Base-by-base conservation (phyloP, 768 basidiomycete species). In the Trametes coccinea region DNA sequence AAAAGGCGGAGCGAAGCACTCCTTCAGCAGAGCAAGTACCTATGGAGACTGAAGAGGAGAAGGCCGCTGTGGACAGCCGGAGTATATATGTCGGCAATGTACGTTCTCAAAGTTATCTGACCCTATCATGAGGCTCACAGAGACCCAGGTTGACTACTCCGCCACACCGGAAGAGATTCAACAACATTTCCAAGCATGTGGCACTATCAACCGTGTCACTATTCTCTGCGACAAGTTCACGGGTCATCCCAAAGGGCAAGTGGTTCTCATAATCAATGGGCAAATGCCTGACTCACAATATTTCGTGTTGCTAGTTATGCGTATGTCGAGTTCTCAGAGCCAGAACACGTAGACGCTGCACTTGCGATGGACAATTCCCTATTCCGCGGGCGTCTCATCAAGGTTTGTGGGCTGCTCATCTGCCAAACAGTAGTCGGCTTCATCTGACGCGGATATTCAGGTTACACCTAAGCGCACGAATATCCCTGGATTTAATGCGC, bases 181-280 rank as follows among this genome's bases (percentile, higher is more conserved):
- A 78, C 86, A 82, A 16, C 96, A 98, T 74, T 99, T 99, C 78
- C 92, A 95, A 73, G 89, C 95, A 14, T 98, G 95, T 71, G 97
- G 97, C 5, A 93, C 92, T 14, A 99, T 99, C 76, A 99, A 99
- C 78, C 87, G 97, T 69, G 95, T 99, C 45, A 99, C 97, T 0
- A 99, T 99, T 71, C 87, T 99, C 31, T 98, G 96, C 75, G 97
- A 99, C 84, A 98, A 98, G 79, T 98, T 96, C 76, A 98, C 96
- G 27, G 97, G 97, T 50, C 95, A 98, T 78, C 96, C 97, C 49
- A 98, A 98, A 85, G 97, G 97, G 95, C 95, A 66, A 34, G 78
- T 72, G 53, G 72, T 66, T 3, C 7, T 33, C 31, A 16, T 54
- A 22, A 22, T 22, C 22, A 22, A 22, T 22, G 22, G 22, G 22